Evolutionary conservation across 1,139 yeast genomes (phyloP).

Genomic region (Candida pseudoviswanathii): DNA sequence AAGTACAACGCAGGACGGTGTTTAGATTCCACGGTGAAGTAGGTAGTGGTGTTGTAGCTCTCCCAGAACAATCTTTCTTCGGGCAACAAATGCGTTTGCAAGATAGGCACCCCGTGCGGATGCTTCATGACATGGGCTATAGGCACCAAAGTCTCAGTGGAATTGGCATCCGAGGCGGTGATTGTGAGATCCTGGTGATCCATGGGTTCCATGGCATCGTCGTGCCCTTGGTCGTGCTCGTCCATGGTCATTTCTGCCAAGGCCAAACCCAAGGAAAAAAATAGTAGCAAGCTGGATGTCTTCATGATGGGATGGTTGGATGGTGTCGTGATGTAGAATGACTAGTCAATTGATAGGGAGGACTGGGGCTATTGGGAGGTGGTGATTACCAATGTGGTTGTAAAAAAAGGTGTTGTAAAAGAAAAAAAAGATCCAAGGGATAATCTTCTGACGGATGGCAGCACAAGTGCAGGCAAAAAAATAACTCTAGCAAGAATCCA

Average conservation of each 20-base stretch:
- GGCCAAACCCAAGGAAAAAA: conserved; percentile 9
- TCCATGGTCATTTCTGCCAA: conserved; percentile 16
- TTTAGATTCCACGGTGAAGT: conserved; percentile 56
- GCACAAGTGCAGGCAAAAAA: background rate
- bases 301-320: conserved; percentile 8
- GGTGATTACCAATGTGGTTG: background rate
- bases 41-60: conserved; percentile 77
- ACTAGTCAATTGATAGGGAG: background rate
- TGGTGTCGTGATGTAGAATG: background rate
- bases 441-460: background rate
- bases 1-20: conserved; percentile 55
- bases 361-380: background rate
- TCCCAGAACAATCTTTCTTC: conserved; percentile 82
- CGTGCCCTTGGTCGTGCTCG: conserved; percentile 7
- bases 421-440: background rate
- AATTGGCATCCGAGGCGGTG: background rate
- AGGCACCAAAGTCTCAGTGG: conserved; percentile 24
- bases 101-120: conserved; percentile 75
- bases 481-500: background rate
- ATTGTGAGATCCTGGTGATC: background rate
- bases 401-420: background rate
- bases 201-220: conserved; percentile 2
- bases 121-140: conserved; percentile 55
- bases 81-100: conserved; percentile 67
- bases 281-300: conserved; percentile 11